A percentile compares a stretch with the other conserved stretches of the same genome.
Evolutionary conservation across 371 early-diverging fungal genomes (phyloP).

Genomic region (Parasitella parasitica): DNA sequence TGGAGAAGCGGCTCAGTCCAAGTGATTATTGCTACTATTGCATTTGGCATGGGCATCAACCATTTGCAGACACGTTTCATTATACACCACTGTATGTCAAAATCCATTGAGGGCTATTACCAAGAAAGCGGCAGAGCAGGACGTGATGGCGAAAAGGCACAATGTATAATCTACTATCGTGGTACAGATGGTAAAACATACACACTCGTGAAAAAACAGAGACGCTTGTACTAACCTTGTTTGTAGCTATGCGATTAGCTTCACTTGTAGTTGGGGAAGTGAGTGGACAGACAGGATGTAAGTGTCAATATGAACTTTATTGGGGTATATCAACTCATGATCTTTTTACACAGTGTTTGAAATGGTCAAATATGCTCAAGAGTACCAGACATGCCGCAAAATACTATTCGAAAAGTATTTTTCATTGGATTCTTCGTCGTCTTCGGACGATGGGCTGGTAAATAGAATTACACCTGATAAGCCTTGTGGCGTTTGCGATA

Average conservation of each 20-base stretch:
- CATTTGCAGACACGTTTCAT: constrained; percentile 86
- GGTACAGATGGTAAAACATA: constrained; percentile 52
- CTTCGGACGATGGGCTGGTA: constrained; percentile 21
- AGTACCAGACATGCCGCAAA: constrained; percentile 64
- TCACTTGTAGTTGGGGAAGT: constrained; percentile 65
- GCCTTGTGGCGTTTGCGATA: constrained; percentile 56
- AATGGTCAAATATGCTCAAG: constrained; percentile 70
- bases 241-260: constrained; percentile 55
- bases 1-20: constrained; percentile 73
- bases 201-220: not conserved
- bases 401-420: constrained; percentile 67
- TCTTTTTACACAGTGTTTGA: constrained; percentile 42
- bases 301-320: not conserved
- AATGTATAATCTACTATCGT: constrained; percentile 79
- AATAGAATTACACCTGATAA: constrained; percentile 37
- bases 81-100: constrained; percentile 83
- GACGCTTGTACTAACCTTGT: not conserved
- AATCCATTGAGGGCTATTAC: constrained; percentile 89
- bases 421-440: constrained; percentile 31
- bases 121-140: constrained; percentile 94
- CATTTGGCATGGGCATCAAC: constrained; percentile 92
- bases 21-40: constrained; percentile 87
- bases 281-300: constrained; percentile 59
- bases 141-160: constrained; percentile 68
- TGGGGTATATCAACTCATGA: not conserved